Percentiles rank a stretch among this genome's conserved stretches.
Evolutionary conservation across 371 early-diverging fungal species (phyloP).

Genomic region (Dichotomocladium elegans): DNA sequence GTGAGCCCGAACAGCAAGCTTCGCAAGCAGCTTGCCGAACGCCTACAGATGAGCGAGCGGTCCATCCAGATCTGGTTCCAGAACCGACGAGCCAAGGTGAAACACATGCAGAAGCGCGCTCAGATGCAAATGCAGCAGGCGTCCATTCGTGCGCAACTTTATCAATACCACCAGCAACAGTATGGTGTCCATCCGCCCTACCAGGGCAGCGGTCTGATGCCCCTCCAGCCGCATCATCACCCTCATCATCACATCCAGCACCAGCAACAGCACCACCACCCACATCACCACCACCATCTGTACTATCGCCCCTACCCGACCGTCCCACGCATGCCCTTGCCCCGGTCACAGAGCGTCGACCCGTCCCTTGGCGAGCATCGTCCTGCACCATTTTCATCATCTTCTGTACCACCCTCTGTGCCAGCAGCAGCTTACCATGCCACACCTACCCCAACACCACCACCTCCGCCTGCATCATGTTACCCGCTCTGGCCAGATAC

Average conservation of each 20-base stretch:
- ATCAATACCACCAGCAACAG: slow-evolving; percentile 20
- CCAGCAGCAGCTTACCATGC: slow-evolving; percentile 8
- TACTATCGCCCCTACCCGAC: slow-evolving; percentile 25
- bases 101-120: slow-evolving; percentile 62
- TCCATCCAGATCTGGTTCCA: slow-evolving; percentile 99
- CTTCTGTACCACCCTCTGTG: slow-evolving; percentile 14
- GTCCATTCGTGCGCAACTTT: slow-evolving; percentile 25
- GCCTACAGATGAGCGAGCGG: slow-evolving; percentile 87
- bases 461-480: neutral
- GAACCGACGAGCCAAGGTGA: slow-evolving; percentile 94
- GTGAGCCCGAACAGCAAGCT: slow-evolving; percentile 73
- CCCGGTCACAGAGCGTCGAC: neutral
- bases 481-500: neutral
- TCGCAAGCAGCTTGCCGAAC: slow-evolving; percentile 79
- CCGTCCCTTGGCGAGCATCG: neutral
- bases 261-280: neutral
- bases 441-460: neutral
- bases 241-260: slow-evolving; percentile 2
- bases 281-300: slow-evolving; percentile 1
- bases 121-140: slow-evolving; percentile 44
- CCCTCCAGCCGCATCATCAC: slow-evolving; percentile 6
- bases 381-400: slow-evolving; percentile 11
- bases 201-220: slow-evolving; percentile 7
- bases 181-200: slow-evolving; percentile 7
- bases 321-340: slow-evolving; percentile 19